Evolutionary conservation across 495 filamentous ascomycete genomes (phyloP).

Genomic region (Hypoxylon intermedium): DNA sequence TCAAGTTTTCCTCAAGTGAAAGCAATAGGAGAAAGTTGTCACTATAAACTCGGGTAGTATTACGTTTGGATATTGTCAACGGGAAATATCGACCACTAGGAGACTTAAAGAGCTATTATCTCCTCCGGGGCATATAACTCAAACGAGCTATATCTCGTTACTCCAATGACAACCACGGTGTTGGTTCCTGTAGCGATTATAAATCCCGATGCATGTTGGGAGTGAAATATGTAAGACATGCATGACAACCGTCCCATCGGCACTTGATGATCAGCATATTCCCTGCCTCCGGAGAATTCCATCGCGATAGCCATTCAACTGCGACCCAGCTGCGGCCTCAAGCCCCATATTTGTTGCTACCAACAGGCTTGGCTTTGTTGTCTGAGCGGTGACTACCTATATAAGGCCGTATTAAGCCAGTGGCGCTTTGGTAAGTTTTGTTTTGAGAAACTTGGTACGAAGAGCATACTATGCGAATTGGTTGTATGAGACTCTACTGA

Average conservation of each 20-base stretch:
- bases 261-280: slow-evolving; percentile 28
- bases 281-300: slow-evolving; percentile 15
- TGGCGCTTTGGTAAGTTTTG: not conserved
- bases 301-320: slow-evolving; percentile 15
- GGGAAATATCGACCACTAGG: slow-evolving; percentile 34
- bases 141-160: slow-evolving; percentile 1
- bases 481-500: too few species aligned
- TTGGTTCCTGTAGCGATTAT: slow-evolving; percentile 17
- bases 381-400: slow-evolving; percentile 5
- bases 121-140: slow-evolving; percentile 3
- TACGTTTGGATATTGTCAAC: not conserved
- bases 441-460: not conserved
- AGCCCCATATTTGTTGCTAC: slow-evolving; percentile 30
- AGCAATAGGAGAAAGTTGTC: too few species aligned
- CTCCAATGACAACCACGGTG: slow-evolving; percentile 7
- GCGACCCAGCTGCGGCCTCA: slow-evolving; percentile 18
- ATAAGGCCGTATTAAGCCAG: slow-evolving; percentile 8
- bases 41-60: too few species aligned
- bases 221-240: slow-evolving; percentile 22
- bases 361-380: slow-evolving; percentile 12
- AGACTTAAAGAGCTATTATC: slow-evolving; percentile 18
- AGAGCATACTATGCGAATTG: too few species aligned
- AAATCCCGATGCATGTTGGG: slow-evolving; percentile 23
- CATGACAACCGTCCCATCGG: slow-evolving; percentile 27
- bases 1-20: too few species aligned